A percentile compares a stretch with the other conserved stretches of the same genome.
Conservation (phyloP, 169 alveolate genomes). For the Plasmodium vinckei region DNA sequence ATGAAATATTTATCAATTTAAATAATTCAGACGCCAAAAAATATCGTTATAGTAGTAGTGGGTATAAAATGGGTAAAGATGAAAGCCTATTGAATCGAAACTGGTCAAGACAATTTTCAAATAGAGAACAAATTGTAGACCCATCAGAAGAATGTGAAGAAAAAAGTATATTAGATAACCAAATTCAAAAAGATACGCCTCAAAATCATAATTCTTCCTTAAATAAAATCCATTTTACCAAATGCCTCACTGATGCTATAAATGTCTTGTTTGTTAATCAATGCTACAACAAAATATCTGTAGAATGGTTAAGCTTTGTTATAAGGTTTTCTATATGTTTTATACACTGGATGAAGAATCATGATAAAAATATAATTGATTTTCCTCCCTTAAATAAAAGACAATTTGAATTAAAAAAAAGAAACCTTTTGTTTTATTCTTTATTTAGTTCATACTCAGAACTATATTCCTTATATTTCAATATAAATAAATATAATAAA, state of each 20-base stretch:
- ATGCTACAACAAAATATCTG: constrained; percentile 60
- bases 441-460: constrained; percentile 69
- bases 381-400: constrained; percentile 38
- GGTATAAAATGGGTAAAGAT: neutral
- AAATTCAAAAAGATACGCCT: constrained; percentile 7
- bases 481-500: constrained; percentile 14
- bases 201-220: neutral
- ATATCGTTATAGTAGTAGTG: neutral
- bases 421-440: constrained; percentile 69
- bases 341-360: constrained; percentile 75
- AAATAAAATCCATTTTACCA: constrained; percentile 52
- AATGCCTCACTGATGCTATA: constrained; percentile 63
- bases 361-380: constrained; percentile 45
- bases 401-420: constrained; percentile 71
- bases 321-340: constrained; percentile 72
- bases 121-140: neutral
- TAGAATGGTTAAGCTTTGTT: constrained; percentile 75
- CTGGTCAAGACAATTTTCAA: constrained; percentile 6
- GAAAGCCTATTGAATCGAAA: neutral
- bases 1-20: neutral
- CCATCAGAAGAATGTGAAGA: neutral
- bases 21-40: neutral
- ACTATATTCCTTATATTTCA: constrained; percentile 10
- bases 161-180: neutral
- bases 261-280: constrained; percentile 67